Evolutionary conservation across 176 grass and related monocot genomes (phyloP).

Genomic region (Juncus inflexus): DNA sequence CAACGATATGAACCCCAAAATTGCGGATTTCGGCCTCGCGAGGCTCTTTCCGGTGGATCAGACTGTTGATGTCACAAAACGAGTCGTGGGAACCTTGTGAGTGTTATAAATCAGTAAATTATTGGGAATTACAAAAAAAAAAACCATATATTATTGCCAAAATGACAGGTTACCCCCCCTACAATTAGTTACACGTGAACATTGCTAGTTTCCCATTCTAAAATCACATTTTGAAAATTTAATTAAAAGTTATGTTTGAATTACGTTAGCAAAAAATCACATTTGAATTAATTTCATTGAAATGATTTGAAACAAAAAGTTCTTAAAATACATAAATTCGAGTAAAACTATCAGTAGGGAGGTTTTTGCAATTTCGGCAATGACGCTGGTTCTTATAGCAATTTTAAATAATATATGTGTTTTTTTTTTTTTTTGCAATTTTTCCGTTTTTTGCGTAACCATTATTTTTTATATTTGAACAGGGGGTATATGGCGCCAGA

Average conservation of each 20-base stretch:
- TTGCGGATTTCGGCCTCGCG: constrained; percentile 64
- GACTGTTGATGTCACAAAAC: constrained; percentile 28
- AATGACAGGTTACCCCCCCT: too few relatives aligned
- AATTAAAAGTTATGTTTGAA: too few relatives aligned
- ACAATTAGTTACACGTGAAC: too few relatives aligned
- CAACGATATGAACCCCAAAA: constrained; percentile 37
- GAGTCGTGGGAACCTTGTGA: constrained; percentile 71
- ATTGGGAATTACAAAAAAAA: too few relatives aligned
- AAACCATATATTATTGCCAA: too few relatives aligned
- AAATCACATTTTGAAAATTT: too few relatives aligned
- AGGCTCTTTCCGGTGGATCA: constrained; percentile 49
- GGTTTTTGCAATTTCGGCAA: background rate
- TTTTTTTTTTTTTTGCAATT: constrained; percentile 45
- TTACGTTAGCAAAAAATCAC: too few relatives aligned
- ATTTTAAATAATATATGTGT: constrained; percentile 48
- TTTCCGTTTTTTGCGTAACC: constrained; percentile 48
- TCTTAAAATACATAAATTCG: too few relatives aligned
- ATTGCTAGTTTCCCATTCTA: too few relatives aligned
- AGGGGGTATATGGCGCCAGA: background rate
- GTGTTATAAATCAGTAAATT: background rate
- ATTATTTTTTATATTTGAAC: constrained; percentile 51
- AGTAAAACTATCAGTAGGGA: too few relatives aligned
- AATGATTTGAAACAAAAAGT: too few relatives aligned
- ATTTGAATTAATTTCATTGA: too few relatives aligned
- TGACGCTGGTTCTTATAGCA: constrained; percentile 25